Base-by-base conservation (phyloP, 371 early-diverging fungal genomes). In the Globomyces sp. region DNA sequence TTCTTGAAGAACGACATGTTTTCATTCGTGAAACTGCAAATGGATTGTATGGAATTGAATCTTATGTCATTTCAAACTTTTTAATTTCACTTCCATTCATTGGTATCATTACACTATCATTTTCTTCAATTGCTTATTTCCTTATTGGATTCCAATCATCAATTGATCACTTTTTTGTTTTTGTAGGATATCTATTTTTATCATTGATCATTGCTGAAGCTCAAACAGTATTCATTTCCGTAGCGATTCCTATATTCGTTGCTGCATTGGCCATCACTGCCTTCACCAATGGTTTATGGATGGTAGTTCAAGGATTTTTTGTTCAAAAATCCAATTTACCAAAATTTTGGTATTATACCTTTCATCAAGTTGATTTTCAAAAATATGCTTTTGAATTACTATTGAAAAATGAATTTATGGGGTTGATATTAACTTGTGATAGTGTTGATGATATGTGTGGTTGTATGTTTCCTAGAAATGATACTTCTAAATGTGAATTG, bases 201-300 rank as follows among this genome's bases (percentile, higher is more conserved):
- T 68, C 68, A 1, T 41, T 72, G 36, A 64, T 67, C 55, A 71
- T 69, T 41, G 75, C 75, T 10, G 75, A 75, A 58, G 58, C 66
- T 1, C 68, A 70, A 49, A 64, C 63, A 47, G 63, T 75, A 11
- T 61, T 75, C 46, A 63, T 75, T n/a, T 24, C 72, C 6, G 67
- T 71, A 36, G 47, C 65, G 24, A 34, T 71, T 53, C 75, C 75
- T 37, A 74, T 74, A 49, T 74, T 74, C 57, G 65, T 74, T 10
- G 72, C 72, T 1, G 71, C 75, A 6, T 63, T 75, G 36, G 68
- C 75, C 1, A 49, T 76, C 46, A 66, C 65, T 2, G 40, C 67
- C 50, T 72, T 73, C 49, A 48, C 67, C 59, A 76, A 71, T 70
- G 72, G 71, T 6, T 64, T 76, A 58, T 71, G 72, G 68, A 73